Conservation (phyloP, 73 alveolate genomes). For the Symbiodinium pilosum region DNA sequence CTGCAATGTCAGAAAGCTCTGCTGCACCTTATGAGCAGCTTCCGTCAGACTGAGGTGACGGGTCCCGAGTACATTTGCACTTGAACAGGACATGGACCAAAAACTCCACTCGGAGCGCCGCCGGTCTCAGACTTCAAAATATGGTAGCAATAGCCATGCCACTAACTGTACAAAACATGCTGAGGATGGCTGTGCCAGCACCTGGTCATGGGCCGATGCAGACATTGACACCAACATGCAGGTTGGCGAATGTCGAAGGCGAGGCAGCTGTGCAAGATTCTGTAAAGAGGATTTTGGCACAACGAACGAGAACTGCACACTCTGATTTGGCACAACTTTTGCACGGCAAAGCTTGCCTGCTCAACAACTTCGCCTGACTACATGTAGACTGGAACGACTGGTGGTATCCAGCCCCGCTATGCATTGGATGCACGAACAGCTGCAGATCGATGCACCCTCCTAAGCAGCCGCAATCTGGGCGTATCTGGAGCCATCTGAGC, state of each 20-base stretch:
- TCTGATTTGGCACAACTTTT: no score
- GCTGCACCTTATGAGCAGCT: slow-evolving; percentile 2
- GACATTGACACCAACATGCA: not conserved
- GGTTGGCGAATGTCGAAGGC: no score
- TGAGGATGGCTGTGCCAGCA: not conserved
- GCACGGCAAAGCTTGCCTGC: no score
- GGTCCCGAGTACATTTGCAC: no score
- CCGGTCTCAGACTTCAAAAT: not conserved
- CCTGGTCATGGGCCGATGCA: not conserved
- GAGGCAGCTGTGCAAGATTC: no score
- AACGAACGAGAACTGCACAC: no score
- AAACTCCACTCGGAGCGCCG: not conserved
- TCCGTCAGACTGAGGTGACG: no score
- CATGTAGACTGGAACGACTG: not conserved
- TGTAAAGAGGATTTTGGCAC: no score
- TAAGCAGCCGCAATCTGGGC: slow-evolving; percentile 40
- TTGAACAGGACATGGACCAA: not conserved
- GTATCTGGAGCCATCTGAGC: slow-evolving; percentile 64
- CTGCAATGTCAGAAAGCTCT: not conserved
- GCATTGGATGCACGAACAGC: slow-evolving; percentile 73
- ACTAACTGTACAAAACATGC: not conserved
- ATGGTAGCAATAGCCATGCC: not conserved
- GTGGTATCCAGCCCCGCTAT: not conserved
- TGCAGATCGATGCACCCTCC: slow-evolving; percentile 77
- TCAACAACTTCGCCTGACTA: no score